These are phyloP conservation scores for Fusarium concolor DNA, from an alignment of 2,329 filamentous ascomycete species.

Conservation along the genomic window DNA sequence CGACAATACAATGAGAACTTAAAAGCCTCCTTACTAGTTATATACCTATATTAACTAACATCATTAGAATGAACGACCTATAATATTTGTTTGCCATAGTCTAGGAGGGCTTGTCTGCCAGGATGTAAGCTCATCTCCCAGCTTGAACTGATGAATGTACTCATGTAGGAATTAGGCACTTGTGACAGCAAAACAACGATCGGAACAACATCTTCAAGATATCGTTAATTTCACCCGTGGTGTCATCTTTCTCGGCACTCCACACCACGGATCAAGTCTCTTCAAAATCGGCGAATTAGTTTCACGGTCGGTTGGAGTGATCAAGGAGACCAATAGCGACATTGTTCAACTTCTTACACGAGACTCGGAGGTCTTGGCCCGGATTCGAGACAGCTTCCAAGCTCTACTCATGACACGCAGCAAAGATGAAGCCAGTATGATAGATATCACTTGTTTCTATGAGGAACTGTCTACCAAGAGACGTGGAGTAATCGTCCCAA, in stretches of 20 bases:
- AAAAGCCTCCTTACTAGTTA: rapidly evolving
- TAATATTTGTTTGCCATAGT: slow-evolving; percentile 37
- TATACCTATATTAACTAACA: neutral
- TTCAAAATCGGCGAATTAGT: slow-evolving; percentile 21
- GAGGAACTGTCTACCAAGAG: slow-evolving; percentile 30
- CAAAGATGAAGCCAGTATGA: neutral
- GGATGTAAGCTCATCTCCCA: slow-evolving; percentile 12
- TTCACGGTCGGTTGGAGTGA: slow-evolving; percentile 13
- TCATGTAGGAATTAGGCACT: slow-evolving; percentile 18
- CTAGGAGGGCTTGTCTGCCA: slow-evolving; percentile 35
- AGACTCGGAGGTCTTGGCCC: slow-evolving; percentile 30
- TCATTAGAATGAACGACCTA: slow-evolving; percentile 5
- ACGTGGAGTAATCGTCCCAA: slow-evolving; percentile 18
- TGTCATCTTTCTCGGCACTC: slow-evolving; percentile 31
- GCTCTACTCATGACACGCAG: slow-evolving; percentile 3
- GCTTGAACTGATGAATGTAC: neutral
- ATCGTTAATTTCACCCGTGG: slow-evolving; percentile 23
- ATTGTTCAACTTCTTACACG: slow-evolving; percentile 13
- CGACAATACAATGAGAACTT: slow-evolving; percentile 10
- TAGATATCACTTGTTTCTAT: slow-evolving; percentile 37
- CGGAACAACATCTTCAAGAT: slow-evolving; percentile 20
- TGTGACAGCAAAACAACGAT: slow-evolving; percentile 10
- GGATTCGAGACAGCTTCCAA: slow-evolving; percentile 28
- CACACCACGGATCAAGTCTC: slow-evolving; percentile 32
- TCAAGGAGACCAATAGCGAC: slow-evolving; percentile 34